Evolutionary conservation across 2,329 filamentous ascomycete genomes (phyloP).

Genomic region (Diaporthe nobilis): DNA sequence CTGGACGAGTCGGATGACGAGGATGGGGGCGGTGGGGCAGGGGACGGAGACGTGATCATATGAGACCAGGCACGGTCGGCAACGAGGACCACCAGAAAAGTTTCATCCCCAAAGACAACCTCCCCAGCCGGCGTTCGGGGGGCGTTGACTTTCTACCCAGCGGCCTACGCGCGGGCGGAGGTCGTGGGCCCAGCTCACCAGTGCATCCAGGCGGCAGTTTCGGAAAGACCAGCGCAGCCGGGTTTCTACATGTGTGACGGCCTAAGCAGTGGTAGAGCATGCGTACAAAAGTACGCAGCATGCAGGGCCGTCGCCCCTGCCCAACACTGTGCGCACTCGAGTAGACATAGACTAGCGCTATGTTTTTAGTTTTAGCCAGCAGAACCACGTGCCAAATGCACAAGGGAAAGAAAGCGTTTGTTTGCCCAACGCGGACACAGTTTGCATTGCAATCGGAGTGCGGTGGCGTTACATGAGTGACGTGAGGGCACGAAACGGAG

Average conservation of each 20-base stretch:
- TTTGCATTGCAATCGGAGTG: background rate
- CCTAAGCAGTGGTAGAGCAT: background rate
- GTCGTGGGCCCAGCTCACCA: background rate
- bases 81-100: background rate
- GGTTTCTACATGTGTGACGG: background rate
- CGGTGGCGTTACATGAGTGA: background rate
- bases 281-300: background rate
- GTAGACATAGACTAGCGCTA: background rate
- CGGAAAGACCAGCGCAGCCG: background rate
- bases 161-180: background rate
- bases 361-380: background rate
- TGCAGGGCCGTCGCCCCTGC: background rate
- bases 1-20: conserved; percentile 78
- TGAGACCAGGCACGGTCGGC: conserved; percentile 40
- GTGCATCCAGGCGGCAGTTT: background rate
- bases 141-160: background rate
- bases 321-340: background rate
- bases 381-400: background rate
- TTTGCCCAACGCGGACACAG: background rate
- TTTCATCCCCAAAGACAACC: background rate
- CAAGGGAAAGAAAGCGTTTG: background rate
- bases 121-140: too few relatives aligned
- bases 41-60: conserved; percentile 48
- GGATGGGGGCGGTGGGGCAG: conserved; percentile 52
- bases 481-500: background rate